Percentiles rank a stretch among this genome's conserved stretches.
Evolutionary conservation across 352 stramenopile species (phyloP).

Genomic region (Phytopythium delawarense): DNA sequence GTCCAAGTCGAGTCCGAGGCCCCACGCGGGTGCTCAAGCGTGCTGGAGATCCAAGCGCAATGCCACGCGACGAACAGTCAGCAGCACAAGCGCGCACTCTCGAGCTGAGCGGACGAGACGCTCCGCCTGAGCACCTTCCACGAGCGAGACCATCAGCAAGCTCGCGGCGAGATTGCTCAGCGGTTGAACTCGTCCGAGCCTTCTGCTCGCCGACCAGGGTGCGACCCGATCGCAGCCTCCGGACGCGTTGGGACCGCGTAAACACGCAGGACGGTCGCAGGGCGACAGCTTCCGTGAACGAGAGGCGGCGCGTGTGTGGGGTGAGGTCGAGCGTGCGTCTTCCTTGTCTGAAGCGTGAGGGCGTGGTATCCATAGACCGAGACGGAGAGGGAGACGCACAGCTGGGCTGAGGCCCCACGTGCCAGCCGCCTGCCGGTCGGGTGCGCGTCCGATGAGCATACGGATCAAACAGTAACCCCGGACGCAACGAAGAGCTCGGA

Average conservation of each 20-base stretch:
- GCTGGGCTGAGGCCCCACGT: background rate
- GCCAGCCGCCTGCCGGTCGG: background rate
- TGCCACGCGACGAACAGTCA: background rate
- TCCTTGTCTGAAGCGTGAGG: background rate
- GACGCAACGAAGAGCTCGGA: background rate
- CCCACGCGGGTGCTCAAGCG: background rate
- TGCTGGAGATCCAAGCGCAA: background rate
- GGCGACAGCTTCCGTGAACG: background rate
- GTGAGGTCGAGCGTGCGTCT: background rate
- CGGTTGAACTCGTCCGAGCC: background rate
- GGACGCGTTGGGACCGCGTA: background rate
- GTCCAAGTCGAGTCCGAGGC: background rate
- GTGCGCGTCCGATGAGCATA: background rate
- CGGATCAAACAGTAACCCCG: background rate
- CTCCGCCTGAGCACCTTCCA: background rate
- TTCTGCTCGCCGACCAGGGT: background rate
- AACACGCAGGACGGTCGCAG: background rate
- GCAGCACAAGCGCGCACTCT: slow-evolving; percentile 1
- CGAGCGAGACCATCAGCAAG: background rate
- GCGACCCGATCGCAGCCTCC: background rate
- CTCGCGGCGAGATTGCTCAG: background rate
- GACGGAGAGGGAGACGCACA: too few species aligned
- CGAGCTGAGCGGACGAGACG: background rate
- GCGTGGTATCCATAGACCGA: background rate
- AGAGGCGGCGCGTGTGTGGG: background rate